phyloP scores from a whole-genome alignment of 108 stramenopile genomes.

The Nannochloropsis salina region DNA sequence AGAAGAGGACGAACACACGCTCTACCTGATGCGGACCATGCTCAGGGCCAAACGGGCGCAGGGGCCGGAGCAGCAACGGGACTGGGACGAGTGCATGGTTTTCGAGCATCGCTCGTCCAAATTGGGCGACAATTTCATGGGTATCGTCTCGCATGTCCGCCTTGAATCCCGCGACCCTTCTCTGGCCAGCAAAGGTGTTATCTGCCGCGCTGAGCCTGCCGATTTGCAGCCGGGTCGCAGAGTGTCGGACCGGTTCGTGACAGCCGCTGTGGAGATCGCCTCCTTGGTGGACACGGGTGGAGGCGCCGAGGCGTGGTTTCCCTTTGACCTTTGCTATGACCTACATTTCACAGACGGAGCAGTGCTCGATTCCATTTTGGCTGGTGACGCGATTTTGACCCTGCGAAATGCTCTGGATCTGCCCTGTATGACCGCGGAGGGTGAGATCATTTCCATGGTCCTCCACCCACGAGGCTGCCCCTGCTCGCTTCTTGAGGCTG shows the following conservation, averaged over 20 bases:
- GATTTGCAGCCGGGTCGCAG: not conserved
- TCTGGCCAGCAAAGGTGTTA: not conserved
- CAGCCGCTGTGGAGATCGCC: not conserved
- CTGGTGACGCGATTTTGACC: slow-evolving; percentile 10
- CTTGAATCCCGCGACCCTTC: not conserved
- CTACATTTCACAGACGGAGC: not conserved
- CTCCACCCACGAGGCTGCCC: slow-evolving; percentile 5
- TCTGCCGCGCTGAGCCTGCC: not conserved
- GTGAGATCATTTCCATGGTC: slow-evolving; percentile 4
- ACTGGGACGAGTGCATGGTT: not conserved
- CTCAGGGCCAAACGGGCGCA: not conserved
- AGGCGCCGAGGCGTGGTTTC: slow-evolving; percentile 12
- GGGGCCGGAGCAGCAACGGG: not conserved
- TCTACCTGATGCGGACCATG: slow-evolving; percentile 13
- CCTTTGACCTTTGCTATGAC: slow-evolving; percentile 1
- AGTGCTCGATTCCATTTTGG: not conserved
- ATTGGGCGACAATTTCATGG: not conserved
- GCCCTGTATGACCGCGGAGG: slow-evolving; percentile 11
- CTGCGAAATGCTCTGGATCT: not conserved
- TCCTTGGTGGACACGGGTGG: slow-evolving; percentile 19
- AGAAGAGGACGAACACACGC: not conserved
- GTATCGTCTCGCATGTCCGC: slow-evolving; percentile 16
- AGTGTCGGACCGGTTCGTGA: not conserved
- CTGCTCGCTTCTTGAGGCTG: slow-evolving; percentile 19
- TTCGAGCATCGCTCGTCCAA: not conserved